These are phyloP conservation scores for Blakeslea trispora DNA, from an alignment of 371 early-diverging fungal species.

Conservation along the genomic window DNA sequence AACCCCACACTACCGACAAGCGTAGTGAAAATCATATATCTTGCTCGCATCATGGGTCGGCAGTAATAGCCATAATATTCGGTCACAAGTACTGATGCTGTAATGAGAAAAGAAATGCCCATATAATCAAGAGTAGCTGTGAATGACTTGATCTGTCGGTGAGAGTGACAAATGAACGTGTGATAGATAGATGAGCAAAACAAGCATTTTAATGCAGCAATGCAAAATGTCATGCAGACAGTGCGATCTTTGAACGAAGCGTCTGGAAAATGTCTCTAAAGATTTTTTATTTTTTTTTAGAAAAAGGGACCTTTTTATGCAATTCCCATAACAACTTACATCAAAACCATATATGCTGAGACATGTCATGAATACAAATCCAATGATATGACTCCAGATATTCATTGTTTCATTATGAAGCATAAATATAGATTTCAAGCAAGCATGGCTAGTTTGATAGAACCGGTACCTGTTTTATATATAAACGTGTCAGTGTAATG, in stretches of 20 bases:
- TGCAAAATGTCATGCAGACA: slow-evolving; percentile 60
- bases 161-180: slow-evolving; percentile 68
- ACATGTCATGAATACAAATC: slow-evolving; percentile 58
- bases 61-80: slow-evolving; percentile 72
- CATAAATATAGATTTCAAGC: slow-evolving; percentile 62
- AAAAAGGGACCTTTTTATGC: too few species aligned
- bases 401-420: slow-evolving; percentile 76
- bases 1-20: slow-evolving; percentile 51
- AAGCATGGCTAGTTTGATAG: slow-evolving; percentile 49
- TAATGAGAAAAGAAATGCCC: slow-evolving; percentile 70
- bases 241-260: slow-evolving; percentile 55
- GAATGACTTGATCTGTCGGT: slow-evolving; percentile 56
- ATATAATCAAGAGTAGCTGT: slow-evolving; percentile 72
- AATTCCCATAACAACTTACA: slow-evolving; percentile 21
- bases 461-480: slow-evolving; percentile 25
- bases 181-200: slow-evolving; percentile 73
- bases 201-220: slow-evolving; percentile 66
- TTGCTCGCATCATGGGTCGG: slow-evolving; percentile 33
- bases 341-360: slow-evolving; percentile 57
- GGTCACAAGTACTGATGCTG: slow-evolving; percentile 61
- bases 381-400: slow-evolving; percentile 72
- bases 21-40: slow-evolving; percentile 60
- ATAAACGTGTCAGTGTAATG: neutral
- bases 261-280: slow-evolving; percentile 51
- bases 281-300: neutral